Conservation (phyloP, 2,329 filamentous ascomycete genomes). For the Sodiomyces alkalinus region DNA sequence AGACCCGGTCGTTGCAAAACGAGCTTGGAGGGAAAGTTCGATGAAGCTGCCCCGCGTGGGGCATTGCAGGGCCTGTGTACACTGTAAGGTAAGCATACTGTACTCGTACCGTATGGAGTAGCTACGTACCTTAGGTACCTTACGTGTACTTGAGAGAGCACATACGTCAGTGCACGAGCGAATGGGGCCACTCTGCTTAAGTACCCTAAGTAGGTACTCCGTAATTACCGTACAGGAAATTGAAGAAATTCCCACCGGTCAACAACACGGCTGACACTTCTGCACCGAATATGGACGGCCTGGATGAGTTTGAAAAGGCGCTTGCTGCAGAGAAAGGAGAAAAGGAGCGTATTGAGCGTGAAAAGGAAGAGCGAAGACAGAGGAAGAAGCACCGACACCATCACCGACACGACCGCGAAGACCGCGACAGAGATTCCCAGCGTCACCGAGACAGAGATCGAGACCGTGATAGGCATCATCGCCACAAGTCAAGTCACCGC, state of each 20-base stretch:
- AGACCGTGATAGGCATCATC: constrained; percentile 7
- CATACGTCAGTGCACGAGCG: no score
- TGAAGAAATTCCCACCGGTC: no score
- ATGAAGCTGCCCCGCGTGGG: constrained; percentile 1
- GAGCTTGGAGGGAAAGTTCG: constrained; percentile 1
- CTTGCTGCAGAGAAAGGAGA: constrained; percentile 49
- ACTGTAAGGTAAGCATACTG: no score
- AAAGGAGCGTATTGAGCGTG: constrained; percentile 30
- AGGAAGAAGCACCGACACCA: constrained; percentile 28
- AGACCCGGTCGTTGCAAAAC: constrained; percentile 6
- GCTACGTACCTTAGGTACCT: no score
- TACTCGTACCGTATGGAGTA: no score
- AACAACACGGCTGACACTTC: no score
- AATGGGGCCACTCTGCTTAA: no score
- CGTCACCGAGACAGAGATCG: constrained; percentile 11
- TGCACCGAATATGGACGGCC: constrained; percentile 28
- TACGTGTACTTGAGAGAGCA: no score
- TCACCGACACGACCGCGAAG: constrained; percentile 26
- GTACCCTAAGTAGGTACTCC: no score
- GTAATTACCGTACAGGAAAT: no score
- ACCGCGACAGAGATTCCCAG: constrained; percentile 14
- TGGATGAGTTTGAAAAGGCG: constrained; percentile 63
- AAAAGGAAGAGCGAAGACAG: constrained; percentile 27
- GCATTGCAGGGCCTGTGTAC: background rate
- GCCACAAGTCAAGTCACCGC: constrained; percentile 5